Conservation (phyloP, 768 basidiomycete genomes). For the Leucocoprinus birnbaumii region DNA sequence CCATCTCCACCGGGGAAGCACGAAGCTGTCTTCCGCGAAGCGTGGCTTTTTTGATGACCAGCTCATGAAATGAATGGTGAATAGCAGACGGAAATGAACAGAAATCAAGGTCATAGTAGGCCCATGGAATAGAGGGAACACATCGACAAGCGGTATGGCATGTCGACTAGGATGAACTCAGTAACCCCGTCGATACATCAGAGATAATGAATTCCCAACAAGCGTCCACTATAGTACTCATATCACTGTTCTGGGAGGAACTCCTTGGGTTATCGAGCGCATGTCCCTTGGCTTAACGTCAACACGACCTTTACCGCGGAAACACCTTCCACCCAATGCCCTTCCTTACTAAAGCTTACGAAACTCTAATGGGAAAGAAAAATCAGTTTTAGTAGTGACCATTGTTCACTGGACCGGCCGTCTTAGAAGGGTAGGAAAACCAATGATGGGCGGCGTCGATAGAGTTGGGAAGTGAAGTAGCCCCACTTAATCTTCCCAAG, state of each 20-base stretch:
- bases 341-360: background rate
- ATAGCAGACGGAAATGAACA: constrained; percentile 4
- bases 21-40: constrained; percentile 4
- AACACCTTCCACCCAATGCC: background rate
- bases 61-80: background rate
- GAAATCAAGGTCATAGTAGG: background rate
- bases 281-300: constrained; percentile 8
- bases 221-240: background rate
- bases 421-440: background rate
- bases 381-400: background rate
- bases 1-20: background rate
- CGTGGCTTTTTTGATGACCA: background rate
- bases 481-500: background rate
- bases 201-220: background rate
- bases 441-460: background rate
- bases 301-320: constrained; percentile 6
- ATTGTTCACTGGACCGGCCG: background rate
- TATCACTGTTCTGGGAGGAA: constrained; percentile 7
- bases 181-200: background rate
- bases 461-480: constrained; percentile 1
- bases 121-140: background rate
- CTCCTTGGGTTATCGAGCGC: constrained; percentile 2
- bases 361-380: background rate
- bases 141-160: constrained; percentile 3
- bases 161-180: background rate